A percentile compares a stretch with the other conserved stretches of the same genome.
Conservation (phyloP, 768 basidiomycete genomes). For the Mycena leptocephala region DNA sequence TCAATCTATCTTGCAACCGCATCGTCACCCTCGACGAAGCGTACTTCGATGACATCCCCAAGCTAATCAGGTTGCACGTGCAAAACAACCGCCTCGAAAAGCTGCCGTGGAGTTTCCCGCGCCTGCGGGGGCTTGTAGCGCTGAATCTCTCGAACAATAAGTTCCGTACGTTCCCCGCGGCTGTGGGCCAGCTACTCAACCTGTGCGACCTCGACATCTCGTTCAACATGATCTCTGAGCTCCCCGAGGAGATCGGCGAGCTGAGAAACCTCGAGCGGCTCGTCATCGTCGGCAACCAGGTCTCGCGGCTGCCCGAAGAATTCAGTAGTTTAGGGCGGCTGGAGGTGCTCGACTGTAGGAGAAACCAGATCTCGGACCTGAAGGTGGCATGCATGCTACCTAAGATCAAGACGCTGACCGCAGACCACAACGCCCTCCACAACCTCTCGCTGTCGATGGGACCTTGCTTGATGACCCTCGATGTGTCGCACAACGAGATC, state of each 20-base stretch:
- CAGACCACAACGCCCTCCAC: constrained; percentile 89
- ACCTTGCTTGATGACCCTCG: constrained; percentile 75
- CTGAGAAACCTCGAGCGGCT: constrained; percentile 80
- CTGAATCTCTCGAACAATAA: constrained; percentile 98
- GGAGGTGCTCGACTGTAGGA: constrained; percentile 83
- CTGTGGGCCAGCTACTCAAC: constrained; percentile 80
- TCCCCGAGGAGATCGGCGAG: constrained; percentile 86
- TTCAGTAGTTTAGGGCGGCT: constrained; percentile 73
- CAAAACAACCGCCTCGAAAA: constrained; percentile 95
- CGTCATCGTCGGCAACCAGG: constrained; percentile 89
- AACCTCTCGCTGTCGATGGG: constrained; percentile 87
- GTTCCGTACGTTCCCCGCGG: constrained; percentile 81
- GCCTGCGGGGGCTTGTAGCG: constrained; percentile 77
- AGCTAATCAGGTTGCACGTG: constrained; percentile 77
- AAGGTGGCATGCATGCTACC: constrained; percentile 79
- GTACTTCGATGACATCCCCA: constrained; percentile 82
- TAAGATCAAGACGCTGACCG: constrained; percentile 74
- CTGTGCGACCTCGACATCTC: constrained; percentile 93
- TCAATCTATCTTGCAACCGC: constrained; percentile 94
- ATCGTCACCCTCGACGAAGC: constrained; percentile 93
- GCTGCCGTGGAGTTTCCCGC: constrained; percentile 89
- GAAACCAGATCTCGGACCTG: constrained; percentile 89
- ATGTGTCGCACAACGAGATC: constrained; percentile 92
- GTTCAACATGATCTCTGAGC: constrained; percentile 89
- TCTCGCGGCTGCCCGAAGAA: constrained; percentile 79